Base-by-base conservation (phyloP, 129 eudicot genomes). In the Logfia minima region DNA sequence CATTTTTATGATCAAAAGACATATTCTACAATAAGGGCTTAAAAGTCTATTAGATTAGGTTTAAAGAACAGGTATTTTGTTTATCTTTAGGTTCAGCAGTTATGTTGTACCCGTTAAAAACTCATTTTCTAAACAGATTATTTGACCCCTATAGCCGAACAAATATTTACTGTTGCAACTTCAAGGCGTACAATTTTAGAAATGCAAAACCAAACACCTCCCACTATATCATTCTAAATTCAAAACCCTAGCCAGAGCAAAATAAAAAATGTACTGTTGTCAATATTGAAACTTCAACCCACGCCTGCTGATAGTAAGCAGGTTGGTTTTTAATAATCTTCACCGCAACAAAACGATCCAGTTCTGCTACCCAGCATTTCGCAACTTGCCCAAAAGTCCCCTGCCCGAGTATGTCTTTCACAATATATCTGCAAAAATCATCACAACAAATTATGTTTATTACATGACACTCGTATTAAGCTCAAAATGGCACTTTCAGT, bases 341-440 rank as follows among this genome's bases (percentile, higher is more conserved):
- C 34, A 95, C 96, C 19, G 97, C 99, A 79, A 92, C 87, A 85
- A 91, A 95, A 84, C 96, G 86, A 66, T 85, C 86, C 55, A 90
- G 83, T 79, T 95, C 97, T 5, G 97, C 82, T 45, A 89, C 92
- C 99, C 96, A 95, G 74, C 99, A 95, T 84, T 95, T 95, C 21
- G 96, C 97, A 87, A 95, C 99, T 84, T 95, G 99, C 74, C 99
- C 99, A 81, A 95, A 95, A 8, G 99, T 95, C 79, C 99, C 99
- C 75, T 92, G 99, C 79, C 99, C 99, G 78, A 95, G 99, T 61
- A 92, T 88, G 66, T 95, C 99, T 79, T 95, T 95, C 51, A 95
- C 97, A 75, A 92, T 63, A 72, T 95, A 95, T 79, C 99, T 95
- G 89, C 77, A 86, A 52, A 83, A 28, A 70, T 29, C 68, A 71